Evolutionary conservation across 306 rosid species (phyloP), one percentile per base, ranked within the genome.

Genomic region (Geum urbanum): DNA sequence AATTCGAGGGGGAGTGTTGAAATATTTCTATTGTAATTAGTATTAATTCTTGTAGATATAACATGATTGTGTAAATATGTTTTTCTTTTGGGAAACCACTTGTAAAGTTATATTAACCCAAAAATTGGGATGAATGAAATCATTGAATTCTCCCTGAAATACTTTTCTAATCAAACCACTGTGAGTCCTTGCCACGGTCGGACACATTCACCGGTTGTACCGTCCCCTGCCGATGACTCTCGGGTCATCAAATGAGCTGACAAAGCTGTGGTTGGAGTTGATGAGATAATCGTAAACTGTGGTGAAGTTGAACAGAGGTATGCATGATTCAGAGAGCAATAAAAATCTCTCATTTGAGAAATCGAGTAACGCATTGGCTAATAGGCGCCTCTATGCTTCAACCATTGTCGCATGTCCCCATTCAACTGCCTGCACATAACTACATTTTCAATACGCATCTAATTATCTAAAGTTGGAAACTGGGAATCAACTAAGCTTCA

Each of bases 291-390:
- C 35, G 77, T 84, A 84, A 59, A 81, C 7, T 6, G 73, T 84
- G 14, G 79, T 57, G 74, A 84, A 81, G 77, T 76, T 81, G 55
- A 78, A 81, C 3, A 78, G 71, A 24, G 85, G 88, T 46, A 78
- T 78, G 77, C 88, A 81, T 10, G 81, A 44, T 66, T 84, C 85
- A 0, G 85, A 84, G 10, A 84, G 81, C n/a, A 75, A 66, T 10
- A 81, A 65, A 53, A 84, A 84, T 32, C 88, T 74, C 55, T 81
- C 79, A 47, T 81, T 84, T n/a, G 88, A 84, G 73, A 80, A 57
- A 49, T 84, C 83, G 2, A 84, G 83, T 0, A 81, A 65, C n/a
- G 88, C 81, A 67, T 84, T 84, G 7, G 79, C 79, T 41, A 84
- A 22, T 27, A 81, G 81, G 4, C 85, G 81, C 5, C 85, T 67